Base-by-base conservation (phyloP, 768 basidiomycete genomes). In the Crucibulum laeve region DNA sequence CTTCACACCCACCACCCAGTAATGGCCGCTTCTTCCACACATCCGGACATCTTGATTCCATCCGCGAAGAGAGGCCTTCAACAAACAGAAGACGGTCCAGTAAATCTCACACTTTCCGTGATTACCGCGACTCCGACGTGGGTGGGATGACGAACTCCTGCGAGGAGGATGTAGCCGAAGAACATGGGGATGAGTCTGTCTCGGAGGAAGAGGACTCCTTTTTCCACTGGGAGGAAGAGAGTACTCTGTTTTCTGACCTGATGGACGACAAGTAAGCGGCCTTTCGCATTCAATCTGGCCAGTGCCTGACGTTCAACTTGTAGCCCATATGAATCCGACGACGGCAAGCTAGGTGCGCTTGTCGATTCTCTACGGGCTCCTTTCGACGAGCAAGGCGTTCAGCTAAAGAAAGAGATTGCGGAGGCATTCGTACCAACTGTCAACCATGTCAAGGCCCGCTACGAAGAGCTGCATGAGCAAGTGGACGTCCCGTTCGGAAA, bases 171-270 rank as follows among this genome's bases (percentile, higher is more conserved):
- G 50, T 49, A n/a, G 37, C 32, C 25, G 45, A 53, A 26, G 52
- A 56, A 4, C 49, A 52, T 41, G 48, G 51, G 30, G 54, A 58
- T 10, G 48, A 54, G 18, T 63, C 63, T 14, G 52, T 54, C 44
- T 62, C 67, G 32, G 53, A 59, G 44, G 55, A 58, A 17, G 50
- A 50, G 15, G 56, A 59, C 4, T 49, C 53, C 1, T 53, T 61
- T 18, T 77, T 76, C 53, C 55, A 60, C 24, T 80, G 76, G 76
- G 70, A 78, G 28, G 72, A 76, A 47, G 76, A 77, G 52, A 59
- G 55, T n/a, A 76, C 76, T 2, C 63, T 80, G 25, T 65, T 76
- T n/a, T 67, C 70, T 13, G 71, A 70, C 34, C 59, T 79, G 17
- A 55, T 78, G 56, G 67, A 73, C 28, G 66, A 69, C 38, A 63